Percentiles rank a stretch among this genome's conserved stretches.
phyloP scores from a whole-genome alignment of 2,329 filamentous ascomycete species.

The Shiraia bambusicola region DNA sequence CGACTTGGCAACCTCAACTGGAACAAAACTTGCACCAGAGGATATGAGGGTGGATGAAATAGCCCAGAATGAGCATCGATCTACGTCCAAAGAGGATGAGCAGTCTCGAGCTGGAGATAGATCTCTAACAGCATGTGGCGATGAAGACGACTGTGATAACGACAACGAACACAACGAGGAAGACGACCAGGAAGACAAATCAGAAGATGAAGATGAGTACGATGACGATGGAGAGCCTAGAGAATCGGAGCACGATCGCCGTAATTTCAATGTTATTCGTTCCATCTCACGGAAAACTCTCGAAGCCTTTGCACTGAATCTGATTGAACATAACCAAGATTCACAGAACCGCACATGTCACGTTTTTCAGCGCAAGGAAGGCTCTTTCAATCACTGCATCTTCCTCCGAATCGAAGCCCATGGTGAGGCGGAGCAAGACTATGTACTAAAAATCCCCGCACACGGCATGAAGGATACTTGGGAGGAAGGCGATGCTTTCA shows the following conservation, averaged over 20 bases:
- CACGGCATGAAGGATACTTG: constrained; percentile 4
- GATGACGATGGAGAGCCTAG: neutral
- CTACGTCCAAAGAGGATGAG: too few relatives aligned
- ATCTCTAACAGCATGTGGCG: too few relatives aligned
- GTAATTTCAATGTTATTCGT: constrained; percentile 2
- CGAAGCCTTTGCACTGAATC: neutral
- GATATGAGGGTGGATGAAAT: too few relatives aligned
- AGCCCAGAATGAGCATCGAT: too few relatives aligned
- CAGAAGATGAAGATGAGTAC: neutral
- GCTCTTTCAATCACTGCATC: constrained; percentile 10
- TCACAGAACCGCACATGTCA: neutral
- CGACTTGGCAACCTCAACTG: too few relatives aligned
- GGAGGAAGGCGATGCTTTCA: constrained; percentile 6
- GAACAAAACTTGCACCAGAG: too few relatives aligned
- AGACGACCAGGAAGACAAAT: too few relatives aligned
- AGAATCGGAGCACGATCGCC: constrained; percentile 4
- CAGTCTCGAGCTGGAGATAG: too few relatives aligned
- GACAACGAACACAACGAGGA: too few relatives aligned
- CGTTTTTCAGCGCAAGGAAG: constrained; percentile 4
- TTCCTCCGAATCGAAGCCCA: constrained; percentile 2
- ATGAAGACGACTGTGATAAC: too few relatives aligned
- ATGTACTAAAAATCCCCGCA: constrained; percentile 5
- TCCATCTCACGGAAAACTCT: neutral
- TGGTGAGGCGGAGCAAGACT: neutral
- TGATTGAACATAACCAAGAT: neutral